phyloP scores from a whole-genome alignment of 2,329 filamentous ascomycete species.

The Allantophomopsis cytisporea region DNA sequence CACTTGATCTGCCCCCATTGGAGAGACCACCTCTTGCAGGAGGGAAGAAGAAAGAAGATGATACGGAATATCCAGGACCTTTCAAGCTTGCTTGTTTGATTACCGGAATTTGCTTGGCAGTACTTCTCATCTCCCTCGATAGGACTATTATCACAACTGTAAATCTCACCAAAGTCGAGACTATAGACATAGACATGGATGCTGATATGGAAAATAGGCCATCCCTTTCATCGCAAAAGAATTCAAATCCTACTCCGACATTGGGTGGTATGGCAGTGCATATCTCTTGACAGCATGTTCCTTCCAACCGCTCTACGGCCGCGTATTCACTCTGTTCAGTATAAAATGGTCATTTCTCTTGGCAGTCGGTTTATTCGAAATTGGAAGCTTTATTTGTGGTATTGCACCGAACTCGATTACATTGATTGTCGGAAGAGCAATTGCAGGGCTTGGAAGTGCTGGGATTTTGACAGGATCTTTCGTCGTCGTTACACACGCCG shows the following conservation, averaged over 20 bases:
- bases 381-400: conserved; percentile 20
- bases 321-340: conserved; percentile 8
- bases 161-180: not conserved
- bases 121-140: conserved; percentile 13
- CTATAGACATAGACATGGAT: not conserved
- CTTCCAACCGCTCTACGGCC: not conserved
- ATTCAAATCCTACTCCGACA: conserved; percentile 23
- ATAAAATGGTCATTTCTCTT: conserved; percentile 4
- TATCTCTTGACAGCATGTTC: conserved; percentile 21
- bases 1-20: too few relatives aligned
- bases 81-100: conserved; percentile 11
- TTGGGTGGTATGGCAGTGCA: conserved; percentile 24
- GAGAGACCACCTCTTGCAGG: too few relatives aligned
- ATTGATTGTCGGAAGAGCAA: conserved; percentile 38
- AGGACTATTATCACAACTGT: not conserved
- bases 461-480: conserved; percentile 35
- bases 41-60: not conserved
- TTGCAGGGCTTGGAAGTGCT: conserved; percentile 37
- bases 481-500: conserved; percentile 30
- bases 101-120: conserved; percentile 9
- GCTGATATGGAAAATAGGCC: conserved; percentile 16
- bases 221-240: conserved; percentile 26
- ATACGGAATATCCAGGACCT: conserved; percentile 5
- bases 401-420: conserved; percentile 21
- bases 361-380: conserved; percentile 19